A percentile compares a stretch with the other conserved stretches of the same genome.
Conservation (phyloP, 495 filamentous ascomycete species). For the Cercophora newfieldiana region DNA sequence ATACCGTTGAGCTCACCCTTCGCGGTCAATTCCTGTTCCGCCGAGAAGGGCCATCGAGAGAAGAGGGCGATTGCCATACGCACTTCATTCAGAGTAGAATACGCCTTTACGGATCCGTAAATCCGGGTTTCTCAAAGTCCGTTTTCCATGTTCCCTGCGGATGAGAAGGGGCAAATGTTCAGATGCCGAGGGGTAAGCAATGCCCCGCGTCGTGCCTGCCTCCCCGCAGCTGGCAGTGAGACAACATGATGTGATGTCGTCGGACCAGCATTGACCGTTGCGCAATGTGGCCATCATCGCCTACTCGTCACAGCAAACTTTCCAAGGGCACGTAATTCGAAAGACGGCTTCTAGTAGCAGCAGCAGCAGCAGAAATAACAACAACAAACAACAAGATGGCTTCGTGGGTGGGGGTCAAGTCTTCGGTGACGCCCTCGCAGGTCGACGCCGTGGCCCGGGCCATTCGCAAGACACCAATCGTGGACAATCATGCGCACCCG, state of each 20-base stretch:
- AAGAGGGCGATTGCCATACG: background rate
- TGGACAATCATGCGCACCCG: conserved; percentile 87
- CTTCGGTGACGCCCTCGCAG: conserved; percentile 32
- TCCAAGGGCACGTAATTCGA: background rate
- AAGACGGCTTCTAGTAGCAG: background rate
- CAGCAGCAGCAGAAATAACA: background rate
- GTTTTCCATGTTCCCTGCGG: background rate
- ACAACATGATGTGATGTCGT: conserved; percentile 1
- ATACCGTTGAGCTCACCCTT: background rate
- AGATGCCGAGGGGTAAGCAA: background rate
- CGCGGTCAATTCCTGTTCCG: too few species aligned
- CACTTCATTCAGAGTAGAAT: too few species aligned
- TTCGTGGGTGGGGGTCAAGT: conserved; percentile 35
- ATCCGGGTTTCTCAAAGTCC: background rate
- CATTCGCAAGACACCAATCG: conserved; percentile 70
- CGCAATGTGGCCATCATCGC: conserved; percentile 3
- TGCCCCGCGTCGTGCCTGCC: background rate
- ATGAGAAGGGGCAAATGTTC: background rate
- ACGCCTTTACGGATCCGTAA: too few species aligned
- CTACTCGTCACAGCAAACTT: background rate
- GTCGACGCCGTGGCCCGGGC: conserved; percentile 38
- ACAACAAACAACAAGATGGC: conserved; percentile 21
- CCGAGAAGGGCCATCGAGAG: background rate
- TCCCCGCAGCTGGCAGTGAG: background rate
- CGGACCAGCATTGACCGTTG: background rate